A percentile compares a stretch with the other conserved stretches of the same genome.
Evolutionary conservation across 2,329 filamentous ascomycete species (phyloP).

Genomic region (Huntiella moniliformis): DNA sequence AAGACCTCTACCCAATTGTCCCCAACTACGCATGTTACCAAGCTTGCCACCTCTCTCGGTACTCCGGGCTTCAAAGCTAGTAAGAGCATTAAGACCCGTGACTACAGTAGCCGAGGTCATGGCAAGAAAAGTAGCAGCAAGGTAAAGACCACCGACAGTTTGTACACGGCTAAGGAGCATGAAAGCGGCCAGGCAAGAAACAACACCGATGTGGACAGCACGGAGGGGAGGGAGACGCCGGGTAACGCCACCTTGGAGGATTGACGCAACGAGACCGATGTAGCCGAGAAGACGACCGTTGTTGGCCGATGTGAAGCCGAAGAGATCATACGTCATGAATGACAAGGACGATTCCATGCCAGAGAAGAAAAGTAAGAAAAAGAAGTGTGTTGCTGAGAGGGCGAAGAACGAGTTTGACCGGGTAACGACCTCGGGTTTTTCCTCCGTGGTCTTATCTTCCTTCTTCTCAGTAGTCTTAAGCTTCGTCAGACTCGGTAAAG

Average conservation of each 20-base stretch:
- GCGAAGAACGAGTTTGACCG: slow-evolving; percentile 69
- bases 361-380: slow-evolving; percentile 90
- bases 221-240: slow-evolving; percentile 64
- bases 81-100: slow-evolving; percentile 77
- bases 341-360: slow-evolving; percentile 96
- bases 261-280: slow-evolving; percentile 73
- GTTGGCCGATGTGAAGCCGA: slow-evolving; percentile 57
- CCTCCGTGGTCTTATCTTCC: slow-evolving; percentile 14
- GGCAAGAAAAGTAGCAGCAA: slow-evolving; percentile 66
- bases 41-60: slow-evolving; percentile 72
- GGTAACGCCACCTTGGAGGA: slow-evolving; percentile 88
- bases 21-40: slow-evolving; percentile 62
- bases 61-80: slow-evolving; percentile 69
- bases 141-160: slow-evolving; percentile 53
- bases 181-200: slow-evolving; percentile 63
- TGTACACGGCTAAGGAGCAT: slow-evolving; percentile 54
- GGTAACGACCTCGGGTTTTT: slow-evolving; percentile 16
- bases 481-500: slow-evolving; percentile 42
- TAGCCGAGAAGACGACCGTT: slow-evolving; percentile 78
- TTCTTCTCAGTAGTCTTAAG: slow-evolving; percentile 16
- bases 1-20: slow-evolving; percentile 71
- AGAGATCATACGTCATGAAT: slow-evolving; percentile 93
- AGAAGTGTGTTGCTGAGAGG: slow-evolving; percentile 70
- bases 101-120: slow-evolving; percentile 89
- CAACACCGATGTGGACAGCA: slow-evolving; percentile 61